Evolutionary conservation across 495 filamentous ascomycete genomes (phyloP).

Genomic region (Clohesyomyces aquaticus): DNA sequence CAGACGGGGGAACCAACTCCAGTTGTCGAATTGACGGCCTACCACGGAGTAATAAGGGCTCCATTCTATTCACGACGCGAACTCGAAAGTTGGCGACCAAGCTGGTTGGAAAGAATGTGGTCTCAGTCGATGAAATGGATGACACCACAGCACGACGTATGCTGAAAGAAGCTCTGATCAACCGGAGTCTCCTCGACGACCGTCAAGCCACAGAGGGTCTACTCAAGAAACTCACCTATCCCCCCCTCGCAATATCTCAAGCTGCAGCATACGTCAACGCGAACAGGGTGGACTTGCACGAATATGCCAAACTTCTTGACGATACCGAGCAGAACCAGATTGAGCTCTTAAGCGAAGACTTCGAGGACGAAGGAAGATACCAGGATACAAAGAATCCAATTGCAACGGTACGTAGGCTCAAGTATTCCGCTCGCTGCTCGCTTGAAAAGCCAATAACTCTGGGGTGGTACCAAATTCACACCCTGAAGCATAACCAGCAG

Average conservation of each 20-base stretch:
- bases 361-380: conserved; percentile 36
- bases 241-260: conserved; percentile 43
- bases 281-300: conserved; percentile 22
- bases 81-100: conserved; percentile 21
- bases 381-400: conserved; percentile 30
- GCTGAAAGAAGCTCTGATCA: not conserved
- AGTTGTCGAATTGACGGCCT: conserved; percentile 25
- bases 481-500: not conserved
- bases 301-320: conserved; percentile 33
- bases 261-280: conserved; percentile 43
- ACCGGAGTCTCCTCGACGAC: not conserved
- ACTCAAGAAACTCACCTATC: conserved; percentile 35
- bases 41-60: conserved; percentile 28
- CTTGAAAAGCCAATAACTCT: not conserved
- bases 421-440: not conserved
- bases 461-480: not conserved
- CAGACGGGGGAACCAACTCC: not conserved
- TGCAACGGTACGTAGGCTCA: too few relatives aligned
- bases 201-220: conserved; percentile 3
- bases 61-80: conserved; percentile 41
- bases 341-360: conserved; percentile 33
- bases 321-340: conserved; percentile 30
- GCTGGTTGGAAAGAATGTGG: conserved; percentile 24
- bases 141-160: not conserved
- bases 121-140: conserved; percentile 34